phyloP scores from a whole-genome alignment of 192 early-diverging fungal genomes.

The Rhizophlyctis rosea region DNA sequence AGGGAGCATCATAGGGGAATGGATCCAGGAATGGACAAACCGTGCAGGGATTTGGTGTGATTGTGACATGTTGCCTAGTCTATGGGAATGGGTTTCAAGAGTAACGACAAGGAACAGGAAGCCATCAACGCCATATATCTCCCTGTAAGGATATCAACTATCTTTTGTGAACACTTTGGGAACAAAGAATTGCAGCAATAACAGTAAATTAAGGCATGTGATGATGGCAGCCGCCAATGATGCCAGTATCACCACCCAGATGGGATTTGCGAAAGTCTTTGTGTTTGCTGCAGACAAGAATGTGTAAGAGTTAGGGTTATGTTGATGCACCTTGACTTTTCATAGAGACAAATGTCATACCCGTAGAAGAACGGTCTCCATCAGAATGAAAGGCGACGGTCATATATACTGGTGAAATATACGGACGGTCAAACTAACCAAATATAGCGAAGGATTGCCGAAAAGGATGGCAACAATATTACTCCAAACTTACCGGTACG shows the following conservation, averaged over 20 bases:
- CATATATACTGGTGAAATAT: background rate
- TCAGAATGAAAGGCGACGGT: too few relatives aligned
- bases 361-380: background rate
- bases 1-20: too few relatives aligned
- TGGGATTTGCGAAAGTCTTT: background rate
- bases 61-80: too few relatives aligned
- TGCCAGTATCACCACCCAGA: background rate
- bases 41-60: too few relatives aligned
- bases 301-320: background rate
- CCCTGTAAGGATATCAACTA: too few relatives aligned
- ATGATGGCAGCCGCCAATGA: constrained; percentile 5
- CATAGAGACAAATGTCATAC: background rate
- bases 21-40: too few relatives aligned
- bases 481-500: constrained; percentile 23
- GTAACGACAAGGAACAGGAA: too few relatives aligned
- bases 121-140: too few relatives aligned
- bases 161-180: background rate
- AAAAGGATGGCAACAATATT: constrained; percentile 3
- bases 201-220: constrained; percentile 18
- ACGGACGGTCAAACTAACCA: too few relatives aligned
- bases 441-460: too few relatives aligned
- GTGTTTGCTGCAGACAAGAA: background rate
- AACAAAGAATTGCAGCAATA: constrained; percentile 3
- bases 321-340: background rate
- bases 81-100: too few relatives aligned